Evolutionary conservation across 2,329 filamentous ascomycete genomes (phyloP), one percentile per base, ranked within the genome.

Genomic region (Orbilia brochopaga): DNA sequence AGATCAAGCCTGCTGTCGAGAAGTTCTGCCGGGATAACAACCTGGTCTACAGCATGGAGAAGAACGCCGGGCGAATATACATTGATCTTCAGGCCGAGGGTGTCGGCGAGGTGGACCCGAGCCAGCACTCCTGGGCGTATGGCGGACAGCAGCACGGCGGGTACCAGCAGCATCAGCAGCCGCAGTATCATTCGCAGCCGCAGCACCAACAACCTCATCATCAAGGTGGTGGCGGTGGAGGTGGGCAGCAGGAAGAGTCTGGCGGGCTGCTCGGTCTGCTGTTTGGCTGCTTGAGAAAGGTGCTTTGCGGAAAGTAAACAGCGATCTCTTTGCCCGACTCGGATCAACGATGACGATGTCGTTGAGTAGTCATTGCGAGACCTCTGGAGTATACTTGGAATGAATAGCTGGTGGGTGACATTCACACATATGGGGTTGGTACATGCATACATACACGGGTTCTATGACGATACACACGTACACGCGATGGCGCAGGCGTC

Each of bases 1-100:
- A 94, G 83, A 88, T 99, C 80, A 97, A 96, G 81, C 94, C 94
- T n/a, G 85, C 90, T 73, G 91, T 97, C 48, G 92, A 97, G 81
- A 85, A 90, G 78, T 83, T 97, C 54, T 96, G 93, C 80, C 85
- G 83, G 54, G 89, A 97, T 79, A 81, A 96, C 50, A 91, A 92
- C 0, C 83, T 99, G 61, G 85, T 92, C 76, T 97, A 90, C 80
- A 81, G 85, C 64, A 95, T 91, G 0, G 94, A 97, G 82, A 88
- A 90, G 54, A 97, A 99, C 76, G 89, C 89, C 7, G 94, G 94
- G 0, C 83, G 92, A 15, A 92, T 99, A 46, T 96, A 91, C 78
- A 86, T 97, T 73, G 88, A 75, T 91, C 92, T 62, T 90, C 88
- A 11, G 82, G 86, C 54, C 87, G 83, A 46, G 82, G 83, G 42